These are phyloP conservation scores for Cicer judaicum DNA, from an alignment of 306 rosid species.

Conservation along the genomic window DNA sequence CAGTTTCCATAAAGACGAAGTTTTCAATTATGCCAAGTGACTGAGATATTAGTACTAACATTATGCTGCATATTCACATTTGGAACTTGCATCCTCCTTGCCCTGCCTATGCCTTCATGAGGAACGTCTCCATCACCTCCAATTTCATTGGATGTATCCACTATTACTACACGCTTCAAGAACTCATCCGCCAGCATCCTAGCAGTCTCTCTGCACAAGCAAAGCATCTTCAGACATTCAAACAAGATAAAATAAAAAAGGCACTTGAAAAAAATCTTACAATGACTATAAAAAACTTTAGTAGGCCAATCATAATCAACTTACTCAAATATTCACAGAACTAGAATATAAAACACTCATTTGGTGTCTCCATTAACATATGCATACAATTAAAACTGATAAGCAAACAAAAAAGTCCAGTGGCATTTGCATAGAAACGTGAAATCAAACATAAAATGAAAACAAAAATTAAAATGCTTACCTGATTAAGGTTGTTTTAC, in stretches of 20 bases:
- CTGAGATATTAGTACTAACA: constrained; percentile 53
- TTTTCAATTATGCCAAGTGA: constrained; percentile 36
- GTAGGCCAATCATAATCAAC: not conserved
- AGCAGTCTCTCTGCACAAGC: constrained; percentile 82
- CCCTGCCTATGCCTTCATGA: constrained; percentile 91
- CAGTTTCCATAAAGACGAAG: constrained; percentile 24
- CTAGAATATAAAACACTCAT: no score
- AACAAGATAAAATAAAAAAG: constrained; percentile 20
- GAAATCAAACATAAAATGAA: not conserved
- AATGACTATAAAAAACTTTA: not conserved
- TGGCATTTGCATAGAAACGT: constrained; percentile 21
- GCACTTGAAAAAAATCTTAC: not conserved
- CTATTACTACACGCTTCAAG: constrained; percentile 90
- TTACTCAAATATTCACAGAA: not conserved
- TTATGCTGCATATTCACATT: constrained; percentile 93
- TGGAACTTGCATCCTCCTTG: constrained; percentile 99
- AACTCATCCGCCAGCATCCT: constrained; percentile 96
- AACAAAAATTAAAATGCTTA: constrained; percentile 25
- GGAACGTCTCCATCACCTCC: constrained; percentile 99
- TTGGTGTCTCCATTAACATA: not conserved
- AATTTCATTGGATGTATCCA: constrained; percentile 96
- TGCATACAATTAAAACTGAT: constrained; percentile 11
- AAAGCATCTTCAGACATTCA: constrained; percentile 44
- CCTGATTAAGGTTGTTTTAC: constrained; percentile 98
- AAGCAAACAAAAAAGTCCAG: not conserved